These are phyloP conservation scores for Podila horticola DNA, from an alignment of 192 early-diverging fungal species.

Conservation along the genomic window DNA sequence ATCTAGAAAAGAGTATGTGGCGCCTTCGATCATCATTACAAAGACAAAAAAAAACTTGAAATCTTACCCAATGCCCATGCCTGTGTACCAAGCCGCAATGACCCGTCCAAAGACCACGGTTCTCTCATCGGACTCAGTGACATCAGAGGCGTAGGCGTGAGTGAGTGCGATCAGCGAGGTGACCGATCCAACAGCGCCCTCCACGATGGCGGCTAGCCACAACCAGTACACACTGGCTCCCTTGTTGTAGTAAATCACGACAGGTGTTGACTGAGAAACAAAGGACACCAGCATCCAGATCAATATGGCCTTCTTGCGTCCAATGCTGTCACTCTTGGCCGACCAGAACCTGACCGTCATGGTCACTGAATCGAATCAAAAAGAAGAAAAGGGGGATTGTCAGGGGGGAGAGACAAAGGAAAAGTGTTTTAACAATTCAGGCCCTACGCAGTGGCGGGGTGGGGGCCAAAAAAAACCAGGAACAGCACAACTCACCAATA, in stretches of 20 bases:
- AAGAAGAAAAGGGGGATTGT: background rate
- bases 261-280: background rate
- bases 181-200: constrained; percentile 25
- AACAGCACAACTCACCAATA: constrained; percentile 1
- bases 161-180: constrained; percentile 17
- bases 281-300: constrained; percentile 17
- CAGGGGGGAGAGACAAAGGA: background rate
- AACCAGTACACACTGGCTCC: constrained; percentile 21
- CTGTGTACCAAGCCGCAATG: constrained; percentile 21
- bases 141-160: constrained; percentile 33
- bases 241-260: constrained; percentile 26
- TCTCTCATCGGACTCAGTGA: constrained; percentile 18
- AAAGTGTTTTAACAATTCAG: background rate
- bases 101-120: constrained; percentile 39
- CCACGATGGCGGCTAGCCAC: constrained; percentile 19
- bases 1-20: background rate
- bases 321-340: constrained; percentile 23
- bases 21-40: background rate
- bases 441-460: background rate
- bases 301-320: constrained; percentile 15
- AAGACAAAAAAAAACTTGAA: background rate
- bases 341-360: constrained; percentile 39
- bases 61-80: constrained; percentile 38
- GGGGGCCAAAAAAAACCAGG: background rate
- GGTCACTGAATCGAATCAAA: background rate